Conservation (phyloP, 345 rosid genomes). For the Corymbia maculata region DNA sequence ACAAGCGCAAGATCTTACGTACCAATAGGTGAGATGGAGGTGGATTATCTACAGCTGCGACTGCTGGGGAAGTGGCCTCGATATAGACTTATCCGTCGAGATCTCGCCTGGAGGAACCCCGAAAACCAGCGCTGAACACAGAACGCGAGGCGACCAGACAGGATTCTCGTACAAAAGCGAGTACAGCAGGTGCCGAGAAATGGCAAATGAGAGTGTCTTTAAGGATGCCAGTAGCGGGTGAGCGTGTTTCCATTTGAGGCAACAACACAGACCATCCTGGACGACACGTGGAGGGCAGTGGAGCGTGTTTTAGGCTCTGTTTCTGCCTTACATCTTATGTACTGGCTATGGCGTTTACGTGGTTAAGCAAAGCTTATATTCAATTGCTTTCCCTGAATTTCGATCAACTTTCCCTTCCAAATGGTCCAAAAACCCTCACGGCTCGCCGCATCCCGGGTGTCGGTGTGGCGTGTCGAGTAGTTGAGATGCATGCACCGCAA, state of each 20-base stretch:
- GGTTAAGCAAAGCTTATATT: neutral
- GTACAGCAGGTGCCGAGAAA: neutral
- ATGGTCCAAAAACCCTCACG: neutral
- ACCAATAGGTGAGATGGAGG: neutral
- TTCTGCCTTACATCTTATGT: neutral
- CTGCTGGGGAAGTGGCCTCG: neutral
- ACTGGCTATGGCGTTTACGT: neutral
- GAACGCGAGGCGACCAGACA: neutral
- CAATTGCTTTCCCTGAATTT: neutral
- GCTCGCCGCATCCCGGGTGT: neutral
- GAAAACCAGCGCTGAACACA: neutral
- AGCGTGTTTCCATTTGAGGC: neutral
- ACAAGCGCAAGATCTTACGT: neutral
- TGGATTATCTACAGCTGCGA: neutral
- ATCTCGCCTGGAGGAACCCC: neutral
- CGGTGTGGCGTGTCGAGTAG: neutral
- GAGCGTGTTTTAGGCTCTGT: neutral
- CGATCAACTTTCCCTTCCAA: neutral
- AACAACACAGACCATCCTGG: neutral
- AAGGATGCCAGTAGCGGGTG: neutral
- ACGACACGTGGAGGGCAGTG: neutral
- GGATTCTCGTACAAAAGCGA: neutral
- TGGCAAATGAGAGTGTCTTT: neutral
- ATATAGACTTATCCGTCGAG: neutral
- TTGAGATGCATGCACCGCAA: fast-evolving